Conservation (phyloP, 2,329 filamentous ascomycete genomes). For the Cladosporium phlei region DNA sequence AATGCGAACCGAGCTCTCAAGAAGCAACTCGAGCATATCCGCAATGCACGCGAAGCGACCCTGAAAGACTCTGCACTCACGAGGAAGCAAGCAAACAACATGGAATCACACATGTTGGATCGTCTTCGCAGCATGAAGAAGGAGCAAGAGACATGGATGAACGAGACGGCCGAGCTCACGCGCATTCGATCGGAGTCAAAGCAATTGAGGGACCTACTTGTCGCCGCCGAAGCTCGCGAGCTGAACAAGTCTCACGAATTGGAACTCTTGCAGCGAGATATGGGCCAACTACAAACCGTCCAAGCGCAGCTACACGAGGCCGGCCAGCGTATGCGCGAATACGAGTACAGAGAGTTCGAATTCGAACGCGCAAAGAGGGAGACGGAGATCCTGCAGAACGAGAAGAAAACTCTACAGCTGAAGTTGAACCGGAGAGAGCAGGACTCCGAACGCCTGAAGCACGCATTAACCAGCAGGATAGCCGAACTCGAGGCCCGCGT, state of each 20-base stretch:
- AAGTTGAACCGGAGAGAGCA: constrained; percentile 51
- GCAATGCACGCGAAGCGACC: constrained; percentile 29
- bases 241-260: constrained; percentile 59
- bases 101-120: constrained; percentile 49
- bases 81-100: constrained; percentile 69
- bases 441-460: constrained; percentile 45
- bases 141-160: constrained; percentile 31
- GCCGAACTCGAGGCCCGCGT: constrained; percentile 39
- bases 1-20: constrained; percentile 71
- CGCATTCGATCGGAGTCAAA: constrained; percentile 52
- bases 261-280: constrained; percentile 57
- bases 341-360: constrained; percentile 60
- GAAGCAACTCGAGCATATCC: constrained; percentile 53
- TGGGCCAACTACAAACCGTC: constrained; percentile 57
- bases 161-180: constrained; percentile 60
- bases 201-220: constrained; percentile 58
- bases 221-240: constrained; percentile 65
- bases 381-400: constrained; percentile 54
- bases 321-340: constrained; percentile 57
- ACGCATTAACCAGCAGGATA: constrained; percentile 46
- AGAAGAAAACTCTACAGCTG: constrained; percentile 55
- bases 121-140: constrained; percentile 29
- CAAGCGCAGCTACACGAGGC: constrained; percentile 57
- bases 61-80: constrained; percentile 31
- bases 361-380: constrained; percentile 54